Conservation (phyloP, 345 rosid species). For the Brassica carinata region DNA sequence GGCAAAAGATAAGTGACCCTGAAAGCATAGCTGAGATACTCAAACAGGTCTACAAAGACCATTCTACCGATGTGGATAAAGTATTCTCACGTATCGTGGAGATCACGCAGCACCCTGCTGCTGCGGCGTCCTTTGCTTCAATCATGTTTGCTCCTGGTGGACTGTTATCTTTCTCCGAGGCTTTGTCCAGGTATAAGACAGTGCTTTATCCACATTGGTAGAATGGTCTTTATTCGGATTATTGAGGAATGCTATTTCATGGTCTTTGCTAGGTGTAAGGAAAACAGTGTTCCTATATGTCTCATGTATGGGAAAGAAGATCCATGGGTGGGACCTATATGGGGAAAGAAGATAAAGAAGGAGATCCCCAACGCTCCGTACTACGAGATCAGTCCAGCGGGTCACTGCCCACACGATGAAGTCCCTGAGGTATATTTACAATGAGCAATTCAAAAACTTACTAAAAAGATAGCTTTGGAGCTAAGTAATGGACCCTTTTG, state of each 20-base stretch:
- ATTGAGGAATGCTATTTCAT: conserved; percentile 6
- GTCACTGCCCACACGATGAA: conserved; percentile 99
- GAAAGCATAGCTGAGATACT: conserved; percentile 79
- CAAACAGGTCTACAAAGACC: conserved; percentile 88
- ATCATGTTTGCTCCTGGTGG: conserved; percentile 93
- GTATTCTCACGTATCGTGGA: conserved; percentile 77
- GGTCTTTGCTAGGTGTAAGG: conserved; percentile 55
- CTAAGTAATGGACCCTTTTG: conserved; percentile 20
- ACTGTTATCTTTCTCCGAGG: conserved; percentile 65
- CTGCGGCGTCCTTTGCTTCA: conserved; percentile 92
- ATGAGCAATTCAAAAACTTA: too few species aligned
- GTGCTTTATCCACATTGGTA: too few species aligned
- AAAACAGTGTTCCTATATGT: conserved; percentile 62
- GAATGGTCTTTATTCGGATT: neutral
- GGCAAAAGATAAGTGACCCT: conserved; percentile 94
- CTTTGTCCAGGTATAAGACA: conserved; percentile 50
- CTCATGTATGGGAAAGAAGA: conserved; percentile 94
- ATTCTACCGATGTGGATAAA: conserved; percentile 75
- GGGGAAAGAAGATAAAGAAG: conserved; percentile 79
- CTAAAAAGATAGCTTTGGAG: neutral
- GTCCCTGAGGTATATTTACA: conserved; percentile 99
- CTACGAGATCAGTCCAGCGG: conserved; percentile 96
- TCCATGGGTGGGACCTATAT: conserved; percentile 95
- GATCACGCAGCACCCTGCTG: conserved; percentile 86
- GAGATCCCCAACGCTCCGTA: conserved; percentile 78